Evolutionary conservation across 2,329 filamentous ascomycete genomes (phyloP).

Genomic region (Xylariales sp.): DNA sequence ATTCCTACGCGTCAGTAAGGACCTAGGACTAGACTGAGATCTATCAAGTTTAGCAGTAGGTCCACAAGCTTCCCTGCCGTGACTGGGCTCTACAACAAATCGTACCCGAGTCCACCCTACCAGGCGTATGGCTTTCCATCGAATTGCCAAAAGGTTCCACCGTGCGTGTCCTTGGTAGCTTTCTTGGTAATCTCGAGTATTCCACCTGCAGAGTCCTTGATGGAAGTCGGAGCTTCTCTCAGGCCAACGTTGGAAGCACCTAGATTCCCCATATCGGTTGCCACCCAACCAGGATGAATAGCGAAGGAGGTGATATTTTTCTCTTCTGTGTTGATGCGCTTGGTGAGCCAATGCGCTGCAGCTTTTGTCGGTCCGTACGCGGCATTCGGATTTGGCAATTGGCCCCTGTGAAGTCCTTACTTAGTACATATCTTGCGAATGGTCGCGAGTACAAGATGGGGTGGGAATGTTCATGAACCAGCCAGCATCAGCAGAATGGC

Average conservation of each 20-base stretch:
- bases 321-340: constrained; percentile 21
- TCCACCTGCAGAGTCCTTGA: constrained; percentile 30
- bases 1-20: too few relatives aligned
- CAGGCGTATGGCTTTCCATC: constrained; percentile 11
- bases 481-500: too few relatives aligned
- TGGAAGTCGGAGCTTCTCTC: constrained; percentile 25
- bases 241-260: constrained; percentile 28
- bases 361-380: constrained; percentile 39
- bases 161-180: constrained; percentile 13
- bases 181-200: constrained; percentile 21
- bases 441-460: too few relatives aligned
- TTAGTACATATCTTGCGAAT: too few relatives aligned
- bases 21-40: too few relatives aligned
- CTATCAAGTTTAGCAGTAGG: too few relatives aligned
- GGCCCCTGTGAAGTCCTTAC: too few relatives aligned
- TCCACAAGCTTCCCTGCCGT: too few relatives aligned
- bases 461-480: too few relatives aligned
- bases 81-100: too few relatives aligned
- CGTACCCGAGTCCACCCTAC: too few relatives aligned
- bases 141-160: constrained; percentile 14
- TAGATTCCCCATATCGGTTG: constrained; percentile 33
- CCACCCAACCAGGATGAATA: constrained; percentile 28
- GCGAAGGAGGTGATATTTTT: constrained; percentile 22
- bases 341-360: constrained; percentile 22
- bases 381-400: too few relatives aligned